These are phyloP conservation scores for Primulina huaijiensis DNA, from an alignment of 257 asterid species.

Conservation along the genomic window DNA sequence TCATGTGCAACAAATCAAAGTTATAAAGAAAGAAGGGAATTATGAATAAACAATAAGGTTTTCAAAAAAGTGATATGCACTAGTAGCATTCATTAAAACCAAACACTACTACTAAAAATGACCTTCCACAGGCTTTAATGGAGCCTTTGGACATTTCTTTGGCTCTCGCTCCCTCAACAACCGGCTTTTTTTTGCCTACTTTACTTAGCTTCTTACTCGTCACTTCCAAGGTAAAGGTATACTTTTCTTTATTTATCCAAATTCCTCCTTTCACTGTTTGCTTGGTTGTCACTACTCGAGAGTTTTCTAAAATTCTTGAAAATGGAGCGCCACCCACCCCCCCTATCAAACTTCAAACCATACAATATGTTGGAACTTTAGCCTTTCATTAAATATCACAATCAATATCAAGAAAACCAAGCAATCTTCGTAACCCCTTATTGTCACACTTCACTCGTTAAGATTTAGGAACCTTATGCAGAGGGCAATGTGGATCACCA, in stretches of 20 bases:
- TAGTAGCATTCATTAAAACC: constrained; percentile 21
- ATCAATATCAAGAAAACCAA: constrained; percentile 14
- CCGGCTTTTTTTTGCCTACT: constrained; percentile 19
- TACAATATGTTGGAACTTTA: constrained; percentile 23
- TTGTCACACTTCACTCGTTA: neutral
- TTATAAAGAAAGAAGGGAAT: constrained; percentile 12
- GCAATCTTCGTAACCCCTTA: neutral
- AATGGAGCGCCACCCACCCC: constrained; percentile 14
- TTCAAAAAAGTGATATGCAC: constrained; percentile 20
- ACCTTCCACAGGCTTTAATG: constrained; percentile 15
- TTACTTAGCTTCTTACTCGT: constrained; percentile 29
- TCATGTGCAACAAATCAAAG: constrained; percentile 18
- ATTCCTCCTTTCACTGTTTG: constrained; percentile 18
- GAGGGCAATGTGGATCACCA: constrained; percentile 28
- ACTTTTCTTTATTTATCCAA: constrained; percentile 22
- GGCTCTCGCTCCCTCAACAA: constrained; percentile 31
- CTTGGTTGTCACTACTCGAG: constrained; percentile 28
- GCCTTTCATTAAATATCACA: constrained; percentile 11
- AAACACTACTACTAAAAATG: constrained; percentile 20
- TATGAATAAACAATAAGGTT: constrained; percentile 20
- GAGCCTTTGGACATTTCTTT: constrained; percentile 24
- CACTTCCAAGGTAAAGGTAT: constrained; percentile 27
- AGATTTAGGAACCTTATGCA: constrained; percentile 18
- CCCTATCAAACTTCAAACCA: constrained; percentile 24
- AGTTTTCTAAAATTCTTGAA: neutral